Evolutionary conservation across 805 yeast genomes (phyloP), one percentile per base, ranked within the genome.

Genomic region (Candida anglica): DNA sequence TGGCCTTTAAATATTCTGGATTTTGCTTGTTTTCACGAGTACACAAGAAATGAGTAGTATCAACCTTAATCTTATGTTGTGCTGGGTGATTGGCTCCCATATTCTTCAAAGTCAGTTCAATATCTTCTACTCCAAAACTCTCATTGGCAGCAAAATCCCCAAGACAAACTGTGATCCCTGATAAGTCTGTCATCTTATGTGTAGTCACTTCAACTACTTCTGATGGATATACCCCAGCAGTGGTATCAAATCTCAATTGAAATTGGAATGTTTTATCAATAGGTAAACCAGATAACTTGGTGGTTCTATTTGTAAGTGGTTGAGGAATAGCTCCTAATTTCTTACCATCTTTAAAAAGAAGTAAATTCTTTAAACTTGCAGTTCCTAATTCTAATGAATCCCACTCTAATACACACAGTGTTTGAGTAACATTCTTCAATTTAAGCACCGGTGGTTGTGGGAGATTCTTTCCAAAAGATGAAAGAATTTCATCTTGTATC

Each of bases 341-440:
- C 49, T 73, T 53, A 27, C 78, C 73, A 49, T 85, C 86, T 54
- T 88, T 86, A 62, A 77, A 87, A 32, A 93, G 68, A 8, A 83
- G 77, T 46, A 93, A 66, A 26, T 86, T 77, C 53, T 81, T 84
- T 46, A 93, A 68, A 30, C 74, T 75, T 2, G 97, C 80, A 1
- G 95, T 82, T 7, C 96, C 97, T 37, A 88, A 62, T 30, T 84
- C 79, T 34, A 93, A 65, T 9, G 80, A 75, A 40, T 88, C 97
- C 98, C 98, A 93, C 54, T 86, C 95, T 41, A 93, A 71, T 14
- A 89, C 97, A 56, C 95, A 86, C 34, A 93, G 81, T 0, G 98
- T 93, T 56, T 93, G 98, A 2, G 98, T 91, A 31, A 83, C 79
- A 53, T 91, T 93, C 34, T 77, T 73, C 25, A 79, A 66, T 35